These are phyloP conservation scores for Fusarium proliferatum DNA, from an alignment of 2,329 filamentous ascomycete species.

Conservation along the genomic window DNA sequence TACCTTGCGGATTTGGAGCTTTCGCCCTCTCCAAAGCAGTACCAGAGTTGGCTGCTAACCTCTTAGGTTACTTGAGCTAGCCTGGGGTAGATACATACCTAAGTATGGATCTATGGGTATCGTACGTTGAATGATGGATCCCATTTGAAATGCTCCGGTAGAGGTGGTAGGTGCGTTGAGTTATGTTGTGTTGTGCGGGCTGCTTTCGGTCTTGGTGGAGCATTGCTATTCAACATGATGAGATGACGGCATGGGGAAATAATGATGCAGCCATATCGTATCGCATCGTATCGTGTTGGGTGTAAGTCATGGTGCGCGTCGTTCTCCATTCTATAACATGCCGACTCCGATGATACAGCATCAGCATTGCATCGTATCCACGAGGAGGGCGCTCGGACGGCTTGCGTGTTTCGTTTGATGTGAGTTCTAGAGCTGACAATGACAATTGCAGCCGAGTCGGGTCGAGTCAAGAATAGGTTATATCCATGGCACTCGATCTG, in stretches of 20 bases:
- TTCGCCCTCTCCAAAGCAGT: neutral
- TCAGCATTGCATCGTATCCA: constrained; percentile 33
- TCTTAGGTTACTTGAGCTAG: neutral
- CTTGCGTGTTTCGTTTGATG: constrained; percentile 30
- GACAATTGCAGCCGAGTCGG: neutral
- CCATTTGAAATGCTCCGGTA: constrained; percentile 29
- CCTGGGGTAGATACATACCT: neutral
- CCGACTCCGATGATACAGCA: constrained; percentile 31
- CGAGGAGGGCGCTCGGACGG: constrained; percentile 29
- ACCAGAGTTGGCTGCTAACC: neutral
- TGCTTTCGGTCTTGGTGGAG: constrained; percentile 17
- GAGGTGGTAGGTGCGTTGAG: constrained; percentile 18
- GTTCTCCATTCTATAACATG: constrained; percentile 16
- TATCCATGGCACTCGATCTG: neutral
- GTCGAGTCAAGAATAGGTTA: neutral
- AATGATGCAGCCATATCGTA: constrained; percentile 36
- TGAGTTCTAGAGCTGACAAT: neutral
- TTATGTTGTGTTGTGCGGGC: constrained; percentile 2
- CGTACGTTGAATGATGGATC: constrained; percentile 33
- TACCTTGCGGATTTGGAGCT: constrained; percentile 2
- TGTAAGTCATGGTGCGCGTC: neutral
- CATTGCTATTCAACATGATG: constrained; percentile 12
- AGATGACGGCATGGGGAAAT: constrained; percentile 38
- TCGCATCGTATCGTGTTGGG: constrained; percentile 12
- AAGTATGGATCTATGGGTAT: neutral